Base-by-base conservation (phyloP, 495 filamentous ascomycete genomes). In the Daldinia vernicosa region DNA sequence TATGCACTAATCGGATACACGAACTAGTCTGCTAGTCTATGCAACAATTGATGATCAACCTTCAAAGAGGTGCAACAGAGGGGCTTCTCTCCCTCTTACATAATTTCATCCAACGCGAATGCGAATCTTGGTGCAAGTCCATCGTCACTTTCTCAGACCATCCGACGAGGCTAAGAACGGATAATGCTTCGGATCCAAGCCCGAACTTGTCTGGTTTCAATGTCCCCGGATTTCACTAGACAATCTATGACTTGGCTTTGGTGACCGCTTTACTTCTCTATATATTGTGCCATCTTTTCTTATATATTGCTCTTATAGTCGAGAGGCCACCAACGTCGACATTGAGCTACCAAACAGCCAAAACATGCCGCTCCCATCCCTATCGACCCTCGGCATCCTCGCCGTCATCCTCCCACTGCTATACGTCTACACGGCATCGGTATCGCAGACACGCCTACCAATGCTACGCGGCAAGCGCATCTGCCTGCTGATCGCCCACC, bases 401-500 rank as follows among this genome's bases (percentile, higher is more conserved):
- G 66, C 85, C 81, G 76, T 89, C 74, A 66, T 85, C 69, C 59
- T 95, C 70, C 82, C 92, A 62, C 68, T 88, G 27, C 77, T 93
- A 75, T 82, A 90, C 79, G 71, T 88, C 33, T 91, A 88, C 80
- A 91, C 89, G 0, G 80, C 82, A 15, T 79, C 80, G 37, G 82
- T 89, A 24, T 81, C 84, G 26, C 76, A 81, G 66, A 74, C 79
- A 8, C 84, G 87, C 28, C 91, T 94, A 72, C 92, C 93, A 0
- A 87, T 79, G 59, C 84, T 97, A 63, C 82, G 83, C 64, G 89
- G 91, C 82, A 94, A 96, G 82, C 85, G 91, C 67, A 92, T 97
- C 68, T 91, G 91, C 74, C 85, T 99, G 28, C 83, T 99, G 39
- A 98, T 99, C 78, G 95, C 95, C 4, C 95, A 99, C 80, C 95